A percentile compares a stretch with the other conserved stretches of the same genome.
These are phyloP conservation scores for Rhodomyrtus psidioides DNA, from an alignment of 441 rosid species.

Conservation along the genomic window DNA sequence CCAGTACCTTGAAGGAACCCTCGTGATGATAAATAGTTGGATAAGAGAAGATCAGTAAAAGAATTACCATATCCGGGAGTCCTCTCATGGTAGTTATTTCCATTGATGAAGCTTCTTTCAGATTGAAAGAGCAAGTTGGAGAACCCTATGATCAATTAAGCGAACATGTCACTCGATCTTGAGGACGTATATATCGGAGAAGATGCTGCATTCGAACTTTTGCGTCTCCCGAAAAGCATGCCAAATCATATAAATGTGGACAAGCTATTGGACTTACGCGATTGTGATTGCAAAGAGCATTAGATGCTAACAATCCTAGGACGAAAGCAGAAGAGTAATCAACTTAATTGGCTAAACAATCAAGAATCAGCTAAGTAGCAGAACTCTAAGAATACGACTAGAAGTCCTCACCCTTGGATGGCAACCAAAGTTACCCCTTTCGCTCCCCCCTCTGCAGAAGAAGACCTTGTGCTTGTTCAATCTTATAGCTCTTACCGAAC, in stretches of 20 bases:
- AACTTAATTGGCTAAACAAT: neutral
- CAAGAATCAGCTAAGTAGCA: neutral
- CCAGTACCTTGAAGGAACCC: neutral
- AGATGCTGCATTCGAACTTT: neutral
- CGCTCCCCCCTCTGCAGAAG: neutral
- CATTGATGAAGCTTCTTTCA: conserved; percentile 4
- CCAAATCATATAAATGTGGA: neutral
- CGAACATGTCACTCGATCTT: neutral
- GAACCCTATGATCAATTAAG: neutral
- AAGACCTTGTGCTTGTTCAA: neutral
- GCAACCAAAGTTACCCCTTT: neutral
- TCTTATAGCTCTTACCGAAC: conserved; percentile 5
- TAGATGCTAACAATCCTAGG: neutral
- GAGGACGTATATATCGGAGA: neutral
- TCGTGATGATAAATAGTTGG: neutral
- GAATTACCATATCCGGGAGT: conserved; percentile 2
- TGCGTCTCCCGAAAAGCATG: neutral
- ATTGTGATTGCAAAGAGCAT: neutral
- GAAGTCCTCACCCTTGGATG: neutral
- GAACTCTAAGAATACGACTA: neutral
- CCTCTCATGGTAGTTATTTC: conserved; percentile 10
- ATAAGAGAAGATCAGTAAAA: neutral
- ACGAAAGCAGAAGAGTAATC: neutral
- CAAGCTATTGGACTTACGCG: neutral
- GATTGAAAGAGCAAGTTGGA: neutral